These are phyloP conservation scores for Lentinula novae-zelandiae DNA, from an alignment of 1,284 basidiomycete species.

Conservation along the genomic window DNA sequence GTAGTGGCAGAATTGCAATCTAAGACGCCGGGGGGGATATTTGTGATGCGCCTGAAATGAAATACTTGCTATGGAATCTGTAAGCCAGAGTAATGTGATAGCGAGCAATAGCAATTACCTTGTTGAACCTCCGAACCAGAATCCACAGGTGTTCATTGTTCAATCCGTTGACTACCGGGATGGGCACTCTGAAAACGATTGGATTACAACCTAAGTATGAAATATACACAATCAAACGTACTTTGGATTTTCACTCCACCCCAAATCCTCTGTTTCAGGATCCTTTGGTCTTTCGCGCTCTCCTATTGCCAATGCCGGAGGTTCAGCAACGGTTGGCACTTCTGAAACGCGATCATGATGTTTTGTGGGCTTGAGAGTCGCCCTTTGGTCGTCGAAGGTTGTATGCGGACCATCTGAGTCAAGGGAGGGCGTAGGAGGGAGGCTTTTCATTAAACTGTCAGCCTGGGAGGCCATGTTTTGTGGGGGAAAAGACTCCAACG, in stretches of 20 bases:
- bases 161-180: background rate
- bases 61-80: background rate
- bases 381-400: background rate
- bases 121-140: background rate
- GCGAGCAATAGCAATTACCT: background rate
- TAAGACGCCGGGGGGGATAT: background rate
- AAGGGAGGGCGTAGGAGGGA: background rate
- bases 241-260: background rate
- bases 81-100: background rate
- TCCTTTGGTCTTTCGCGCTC: background rate
- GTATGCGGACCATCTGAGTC: background rate
- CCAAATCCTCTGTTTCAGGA: background rate
- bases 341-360: background rate
- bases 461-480: background rate
- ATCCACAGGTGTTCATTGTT: background rate
- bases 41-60: constrained; percentile 1
- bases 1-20: background rate
- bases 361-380: background rate
- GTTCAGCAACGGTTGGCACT: background rate
- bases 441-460: background rate
- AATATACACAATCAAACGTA: background rate
- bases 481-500: background rate
- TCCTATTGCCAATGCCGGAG: background rate
- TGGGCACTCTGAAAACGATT: background rate
- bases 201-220: background rate